These are phyloP conservation scores for Pseudogymnoascus sp. DNA, from an alignment of 2,329 filamentous ascomycete genomes.

Conservation along the genomic window DNA sequence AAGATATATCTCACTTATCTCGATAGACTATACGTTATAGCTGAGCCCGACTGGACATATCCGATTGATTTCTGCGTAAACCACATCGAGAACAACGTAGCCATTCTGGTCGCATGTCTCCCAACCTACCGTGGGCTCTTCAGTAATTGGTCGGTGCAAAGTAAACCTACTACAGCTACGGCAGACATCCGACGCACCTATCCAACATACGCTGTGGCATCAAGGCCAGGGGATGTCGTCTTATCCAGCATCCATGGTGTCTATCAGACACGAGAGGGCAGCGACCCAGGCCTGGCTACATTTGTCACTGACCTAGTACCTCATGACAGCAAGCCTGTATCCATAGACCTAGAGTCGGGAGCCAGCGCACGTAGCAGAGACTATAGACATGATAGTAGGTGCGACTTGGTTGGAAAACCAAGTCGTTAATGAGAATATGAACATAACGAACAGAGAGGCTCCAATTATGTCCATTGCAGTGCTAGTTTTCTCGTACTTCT, in stretches of 20 bases:
- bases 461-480: background rate
- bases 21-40: background rate
- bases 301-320: background rate
- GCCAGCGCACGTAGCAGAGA: background rate
- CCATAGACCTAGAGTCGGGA: background rate
- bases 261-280: background rate
- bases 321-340: background rate
- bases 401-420: background rate
- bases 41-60: background rate
- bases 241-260: background rate
- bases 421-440: background rate
- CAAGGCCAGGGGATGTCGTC: background rate
- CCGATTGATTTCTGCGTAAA: background rate
- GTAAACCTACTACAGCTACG: background rate
- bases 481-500: background rate
- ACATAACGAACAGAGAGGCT: background rate
- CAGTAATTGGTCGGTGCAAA: background rate
- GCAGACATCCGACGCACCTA: background rate
- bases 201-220: background rate
- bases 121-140: background rate
- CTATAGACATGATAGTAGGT: background rate
- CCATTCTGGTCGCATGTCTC: background rate
- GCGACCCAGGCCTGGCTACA: background rate
- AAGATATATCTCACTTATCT: background rate
- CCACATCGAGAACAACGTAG: background rate